Evolutionary conservation across 23 red algal species (phyloP).

Genomic region (Gracilariopsis chorda): DNA sequence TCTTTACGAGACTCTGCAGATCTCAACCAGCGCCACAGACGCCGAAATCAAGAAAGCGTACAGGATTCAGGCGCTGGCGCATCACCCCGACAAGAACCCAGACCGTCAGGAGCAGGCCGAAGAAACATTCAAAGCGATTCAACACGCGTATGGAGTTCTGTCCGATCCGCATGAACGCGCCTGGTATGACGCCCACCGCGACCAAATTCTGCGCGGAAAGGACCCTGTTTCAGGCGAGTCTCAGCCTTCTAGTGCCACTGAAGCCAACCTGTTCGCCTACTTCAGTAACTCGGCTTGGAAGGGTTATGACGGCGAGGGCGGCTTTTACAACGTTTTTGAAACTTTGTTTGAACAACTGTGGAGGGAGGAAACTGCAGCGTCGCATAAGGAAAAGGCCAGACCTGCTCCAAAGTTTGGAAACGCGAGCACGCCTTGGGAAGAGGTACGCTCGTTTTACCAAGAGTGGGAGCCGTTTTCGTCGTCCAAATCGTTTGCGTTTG

Average conservation of each 20-base stretch:
- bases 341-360: slow-evolving; percentile 74
- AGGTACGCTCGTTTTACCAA: slow-evolving; percentile 80
- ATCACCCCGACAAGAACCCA: slow-evolving; percentile 97
- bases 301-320: slow-evolving; percentile 60
- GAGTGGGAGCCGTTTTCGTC: slow-evolving; percentile 80
- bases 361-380: slow-evolving; percentile 65
- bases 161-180: slow-evolving; percentile 94
- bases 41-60: slow-evolving; percentile 89
- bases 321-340: slow-evolving; percentile 75
- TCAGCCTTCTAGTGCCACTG: slow-evolving; percentile 56
- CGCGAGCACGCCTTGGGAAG: slow-evolving; percentile 55
- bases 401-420: slow-evolving; percentile 57
- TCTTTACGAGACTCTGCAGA: slow-evolving; percentile 84
- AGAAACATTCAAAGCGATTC: slow-evolving; percentile 78
- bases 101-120: slow-evolving; percentile 58
- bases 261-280: slow-evolving; percentile 72
- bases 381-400: slow-evolving; percentile 1
- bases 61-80: slow-evolving; percentile 58
- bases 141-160: slow-evolving; percentile 87
- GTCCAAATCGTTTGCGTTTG: slow-evolving; percentile 81
- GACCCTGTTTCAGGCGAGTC: slow-evolving; percentile 44
- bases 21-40: slow-evolving; percentile 67
- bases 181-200: slow-evolving; percentile 96
- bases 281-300: slow-evolving; percentile 71
- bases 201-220: slow-evolving; percentile 86